Evolutionary conservation across 2,329 filamentous ascomycete genomes (phyloP), one percentile per base, ranked within the genome.

Genomic region (Orbilia javanica): DNA sequence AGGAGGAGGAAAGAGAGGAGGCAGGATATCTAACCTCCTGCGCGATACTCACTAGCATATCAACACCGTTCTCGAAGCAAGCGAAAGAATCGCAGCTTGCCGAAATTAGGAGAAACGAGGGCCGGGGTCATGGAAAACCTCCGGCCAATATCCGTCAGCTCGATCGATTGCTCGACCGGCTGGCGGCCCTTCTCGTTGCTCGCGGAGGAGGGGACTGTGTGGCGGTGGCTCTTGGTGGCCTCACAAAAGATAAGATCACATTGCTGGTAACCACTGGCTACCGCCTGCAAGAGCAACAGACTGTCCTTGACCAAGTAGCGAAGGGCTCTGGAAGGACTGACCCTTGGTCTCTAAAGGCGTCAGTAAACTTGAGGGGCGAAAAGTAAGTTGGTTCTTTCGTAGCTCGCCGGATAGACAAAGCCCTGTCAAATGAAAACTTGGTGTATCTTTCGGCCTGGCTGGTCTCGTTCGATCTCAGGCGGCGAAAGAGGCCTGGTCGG

Each of bases 161-260:
- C 11, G 13, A 57, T 6, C 3, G 39, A 6, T 15, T 55, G 0
- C 48, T 68, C 0, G 63, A 68, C 13, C 6, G 11, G 15, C 18
- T 69, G 8, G 66, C 66, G 3, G 22, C 57, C 39, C 22, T 69
- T 2, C 42, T 69, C 18, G 52, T 69, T 4, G 34, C 36, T 15
- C 15, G n/a, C 8, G 66, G 52, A 2, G 66, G 22, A 8, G 66
- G 52, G 1, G 66, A 69, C 27, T 69, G 66, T 34, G 42, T 62
- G 1, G 50, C 66, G 7, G 22, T 69, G 34, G 15, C 39, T 5
- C 34, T 62, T 11, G 46, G 36, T 13, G 11, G 27, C 1, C 25
- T 69, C 22, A 60, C 52, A 8, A 18, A 22, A 3, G 15, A 69
- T 69, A 69, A 60, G 22, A 31, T 69, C 5, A 31, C 22, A 7